Evolutionary conservation across 164 flowering plant species (phyloP), one percentile per base, ranked within the genome.

Genomic region (Buxus sempervirens): DNA sequence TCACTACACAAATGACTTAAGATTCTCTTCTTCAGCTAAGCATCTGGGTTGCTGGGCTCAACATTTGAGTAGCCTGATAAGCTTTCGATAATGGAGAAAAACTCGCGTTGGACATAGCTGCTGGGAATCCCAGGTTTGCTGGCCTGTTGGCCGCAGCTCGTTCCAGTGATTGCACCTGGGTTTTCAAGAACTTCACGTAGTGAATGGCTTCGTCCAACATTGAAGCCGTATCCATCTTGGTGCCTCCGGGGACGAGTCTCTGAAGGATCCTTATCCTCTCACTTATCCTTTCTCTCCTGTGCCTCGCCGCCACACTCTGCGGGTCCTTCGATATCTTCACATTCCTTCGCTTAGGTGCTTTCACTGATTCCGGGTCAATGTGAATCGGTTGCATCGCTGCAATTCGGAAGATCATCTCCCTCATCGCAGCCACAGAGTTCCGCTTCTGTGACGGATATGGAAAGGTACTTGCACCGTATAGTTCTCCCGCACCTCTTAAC

Each of bases 361-460:
- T 85, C 58, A 85, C 81, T 0, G 89, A 78, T 54, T 83, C 87
- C 26, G 87, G 89, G 68, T 85, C 89, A 24, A 85, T 85, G 72
- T 85, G 80, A 54, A 85, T 79, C 21, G 89, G 89, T 66, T 85
- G 89, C 89, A 85, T 85, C 13, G 82, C 85, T 2, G 89, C 89
- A 0, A 85, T 79, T 9, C 85, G 67, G 60, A 83, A 85, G 4
- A 85, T 85, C 89, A 82, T 83, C 75, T 85, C 89, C 56, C 85
- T 80, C 89, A 85, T 83, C 2, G 84, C 77, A 14, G 74, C 82
- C 86, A 77, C 72, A 1, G 87, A 79, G 49, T 67, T 78, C 12
- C 70, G 63, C 72, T 80, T 79, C 59, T 72, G 72, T 0, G 73
- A 57, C 5, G 76, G 27, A 0, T 70, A 28, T 10, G 75, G 22